Percentiles rank a stretch among this genome's conserved stretches.
These are phyloP conservation scores for Termitomyces sp. DNA, from an alignment of 768 basidiomycete genomes.

Conservation along the genomic window DNA sequence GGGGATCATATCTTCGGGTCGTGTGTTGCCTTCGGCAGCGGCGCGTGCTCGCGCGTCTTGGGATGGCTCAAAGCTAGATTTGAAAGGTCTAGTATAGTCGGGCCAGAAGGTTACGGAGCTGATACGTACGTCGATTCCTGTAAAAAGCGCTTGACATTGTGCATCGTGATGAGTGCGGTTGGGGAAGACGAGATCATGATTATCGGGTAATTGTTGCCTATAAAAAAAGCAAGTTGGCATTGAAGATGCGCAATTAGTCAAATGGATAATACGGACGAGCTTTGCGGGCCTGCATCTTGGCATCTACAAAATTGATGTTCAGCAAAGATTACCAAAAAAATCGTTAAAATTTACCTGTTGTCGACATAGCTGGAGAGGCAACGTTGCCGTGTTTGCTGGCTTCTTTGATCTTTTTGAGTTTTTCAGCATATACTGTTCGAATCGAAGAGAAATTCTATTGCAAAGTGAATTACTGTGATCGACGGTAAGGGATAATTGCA, in stretches of 20 bases:
- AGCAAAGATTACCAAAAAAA: not conserved
- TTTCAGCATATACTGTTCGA: slow-evolving; percentile 63
- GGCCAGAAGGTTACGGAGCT: not conserved
- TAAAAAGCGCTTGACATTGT: slow-evolving; percentile 92
- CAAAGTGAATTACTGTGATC: not conserved
- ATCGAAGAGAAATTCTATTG: slow-evolving; percentile 80
- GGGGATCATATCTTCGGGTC: slow-evolving; percentile 81
- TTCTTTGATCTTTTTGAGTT: slow-evolving; percentile 76
- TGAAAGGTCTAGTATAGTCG: not conserved
- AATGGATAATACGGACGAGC: slow-evolving; percentile 45
- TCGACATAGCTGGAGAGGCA: slow-evolving; percentile 32
- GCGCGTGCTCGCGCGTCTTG: slow-evolving; percentile 70
- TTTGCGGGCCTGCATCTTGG: slow-evolving; percentile 66
- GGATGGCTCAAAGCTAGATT: slow-evolving; percentile 64
- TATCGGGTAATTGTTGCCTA: slow-evolving; percentile 83
- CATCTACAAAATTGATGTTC: slow-evolving; percentile 30
- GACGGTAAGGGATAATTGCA: not conserved
- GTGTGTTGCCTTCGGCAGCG: slow-evolving; percentile 64
- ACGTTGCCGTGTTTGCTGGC: slow-evolving; percentile 48
- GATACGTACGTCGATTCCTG: slow-evolving; percentile 75
- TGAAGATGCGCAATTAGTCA: not conserved
- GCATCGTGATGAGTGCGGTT: slow-evolving; percentile 94
- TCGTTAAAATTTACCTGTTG: slow-evolving; percentile 30
- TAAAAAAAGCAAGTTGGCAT: not conserved
- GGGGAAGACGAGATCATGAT: slow-evolving; percentile 97